These are phyloP conservation scores for Rhynchospora pubera DNA, from an alignment of 176 grass and related monocot genomes.

Conservation along the genomic window DNA sequence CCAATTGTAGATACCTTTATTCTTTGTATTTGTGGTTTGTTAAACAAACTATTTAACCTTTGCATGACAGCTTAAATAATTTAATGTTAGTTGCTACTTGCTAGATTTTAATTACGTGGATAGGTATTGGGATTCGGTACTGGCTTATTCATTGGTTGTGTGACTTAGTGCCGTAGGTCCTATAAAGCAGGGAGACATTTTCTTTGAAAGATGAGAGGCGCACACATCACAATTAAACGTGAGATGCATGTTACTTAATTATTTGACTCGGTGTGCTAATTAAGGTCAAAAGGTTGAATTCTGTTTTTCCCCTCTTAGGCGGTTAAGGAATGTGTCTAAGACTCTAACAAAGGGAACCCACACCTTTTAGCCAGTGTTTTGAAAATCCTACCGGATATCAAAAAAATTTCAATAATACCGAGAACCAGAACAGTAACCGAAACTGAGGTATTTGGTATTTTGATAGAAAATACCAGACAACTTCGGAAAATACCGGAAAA, in stretches of 20 bases:
- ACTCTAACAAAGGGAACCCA: background rate
- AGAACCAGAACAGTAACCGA: too few relatives aligned
- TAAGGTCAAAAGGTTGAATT: background rate
- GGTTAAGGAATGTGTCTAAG: background rate
- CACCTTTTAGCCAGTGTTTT: too few relatives aligned
- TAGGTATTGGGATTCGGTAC: background rate
- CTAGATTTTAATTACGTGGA: background rate
- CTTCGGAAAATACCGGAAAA: too few relatives aligned
- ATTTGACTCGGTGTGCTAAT: background rate
- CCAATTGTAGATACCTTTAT: background rate
- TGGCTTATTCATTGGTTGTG: background rate
- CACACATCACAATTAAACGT: background rate
- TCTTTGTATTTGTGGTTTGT: background rate
- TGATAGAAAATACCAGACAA: too few relatives aligned
- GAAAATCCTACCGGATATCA: too few relatives aligned
- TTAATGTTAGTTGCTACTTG: background rate
- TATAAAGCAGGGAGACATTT: too few relatives aligned
- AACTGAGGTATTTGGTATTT: too few relatives aligned
- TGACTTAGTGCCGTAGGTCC: background rate
- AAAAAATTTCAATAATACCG: too few relatives aligned
- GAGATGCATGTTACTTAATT: background rate
- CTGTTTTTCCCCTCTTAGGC: background rate
- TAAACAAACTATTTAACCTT: background rate
- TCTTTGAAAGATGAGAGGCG: too few relatives aligned
- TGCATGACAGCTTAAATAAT: background rate